Base-by-base conservation (phyloP, 345 rosid species). In the Gossypium arboreum region DNA sequence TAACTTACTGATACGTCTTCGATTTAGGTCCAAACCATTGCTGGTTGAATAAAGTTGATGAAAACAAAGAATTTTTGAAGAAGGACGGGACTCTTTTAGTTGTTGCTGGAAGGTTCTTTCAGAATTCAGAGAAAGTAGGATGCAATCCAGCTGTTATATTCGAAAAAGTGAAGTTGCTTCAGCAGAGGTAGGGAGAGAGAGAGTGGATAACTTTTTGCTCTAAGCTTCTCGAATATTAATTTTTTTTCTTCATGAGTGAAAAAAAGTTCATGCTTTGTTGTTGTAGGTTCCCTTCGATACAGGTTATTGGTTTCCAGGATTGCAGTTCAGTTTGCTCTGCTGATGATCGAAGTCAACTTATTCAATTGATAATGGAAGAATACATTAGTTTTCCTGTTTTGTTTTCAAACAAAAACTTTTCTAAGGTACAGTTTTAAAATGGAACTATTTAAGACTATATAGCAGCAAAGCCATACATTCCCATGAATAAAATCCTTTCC, bases 361-460 rank as follows among this genome's bases (percentile, higher is more conserved):
- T 85, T 80, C 85, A 81, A 73, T 76, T 89, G 84, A 76, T 86
- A 73, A 84, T 86, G 80, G 82, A 87, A 83, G 97, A 94, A 24
- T 91, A 84, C 51, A 76, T 90, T 58, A 88, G 91, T 16, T 92
- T 91, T 82, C 98, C 98, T n/a, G 68, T 94, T 69, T 79, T 92
- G 50, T 78, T 90, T 75, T 80, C 90, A 9, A 71, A 72, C 79
- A 85, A 85, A 81, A 79, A 84, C 27, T 86, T 89, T 77, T 79
- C 87, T 20, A 85, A 85, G 92, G 98, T 88, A 41, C 41, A 52
- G 7, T 29, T 48, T 63, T 18, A 62, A 51, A 47, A 67, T 47
- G 18, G 56, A 67, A 39, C 51, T 47, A 12, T 22, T 12, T 22
- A 18, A 20, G 43, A 43, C 12, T 41, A 43, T 18, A 24, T 45